These are phyloP conservation scores for Macadamia integrifolia DNA, from an alignment of 164 flowering plant species.

Conservation along the genomic window DNA sequence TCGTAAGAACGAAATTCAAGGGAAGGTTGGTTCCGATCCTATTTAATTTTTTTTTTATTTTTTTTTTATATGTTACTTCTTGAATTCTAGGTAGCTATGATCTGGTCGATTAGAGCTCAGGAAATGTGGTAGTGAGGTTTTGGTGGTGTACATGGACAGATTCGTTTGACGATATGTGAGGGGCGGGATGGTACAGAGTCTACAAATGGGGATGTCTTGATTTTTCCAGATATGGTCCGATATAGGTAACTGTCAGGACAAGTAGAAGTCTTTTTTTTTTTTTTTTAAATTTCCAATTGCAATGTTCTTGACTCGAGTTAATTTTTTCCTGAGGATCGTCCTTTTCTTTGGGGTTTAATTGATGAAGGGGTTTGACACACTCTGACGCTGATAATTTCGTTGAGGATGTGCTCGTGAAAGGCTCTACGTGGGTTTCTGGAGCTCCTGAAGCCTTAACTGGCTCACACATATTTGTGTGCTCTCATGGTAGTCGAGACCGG, in stretches of 20 bases:
- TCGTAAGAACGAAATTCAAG: slow-evolving; percentile 41
- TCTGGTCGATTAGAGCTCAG: background rate
- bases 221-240: slow-evolving; percentile 85
- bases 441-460: slow-evolving; percentile 49
- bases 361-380: slow-evolving; percentile 62
- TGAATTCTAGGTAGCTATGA: background rate
- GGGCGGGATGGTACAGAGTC: slow-evolving; percentile 44
- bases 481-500: slow-evolving; percentile 79
- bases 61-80: background rate
- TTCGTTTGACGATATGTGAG: slow-evolving; percentile 63
- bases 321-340: slow-evolving; percentile 3
- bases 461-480: slow-evolving; percentile 77
- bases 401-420: slow-evolving; percentile 74
- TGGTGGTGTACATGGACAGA: slow-evolving; percentile 38
- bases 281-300: background rate
- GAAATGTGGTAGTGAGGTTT: slow-evolving; percentile 5
- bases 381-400: slow-evolving; percentile 66
- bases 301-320: background rate
- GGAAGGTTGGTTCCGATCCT: slow-evolving; percentile 36
- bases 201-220: slow-evolving; percentile 68
- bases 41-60: background rate
- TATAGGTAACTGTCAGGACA: slow-evolving; percentile 47
- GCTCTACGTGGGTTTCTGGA: slow-evolving; percentile 57
- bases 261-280: background rate
- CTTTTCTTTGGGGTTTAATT: slow-evolving; percentile 10